A percentile compares a stretch with the other conserved stretches of the same genome.
Evolutionary conservation across 495 filamentous ascomycete genomes (phyloP).

Genomic region (Neurospora sp.): DNA sequence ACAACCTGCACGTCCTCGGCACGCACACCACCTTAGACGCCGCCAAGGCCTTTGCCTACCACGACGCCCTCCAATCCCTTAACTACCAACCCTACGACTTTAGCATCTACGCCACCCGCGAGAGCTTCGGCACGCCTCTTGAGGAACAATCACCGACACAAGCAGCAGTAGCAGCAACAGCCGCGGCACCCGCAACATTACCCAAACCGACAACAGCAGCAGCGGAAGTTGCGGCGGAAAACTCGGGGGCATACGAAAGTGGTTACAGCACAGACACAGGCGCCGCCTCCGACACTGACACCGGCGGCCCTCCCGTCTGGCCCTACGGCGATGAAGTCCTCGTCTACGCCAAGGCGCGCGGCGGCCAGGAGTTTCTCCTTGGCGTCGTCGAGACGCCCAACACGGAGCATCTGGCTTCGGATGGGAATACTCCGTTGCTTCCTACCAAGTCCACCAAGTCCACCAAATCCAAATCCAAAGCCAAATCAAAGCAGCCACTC

Average conservation of each 20-base stretch:
- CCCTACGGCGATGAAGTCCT: conserved; percentile 27
- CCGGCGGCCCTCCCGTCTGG: conserved; percentile 14
- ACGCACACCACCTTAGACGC: conserved; percentile 26
- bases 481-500: background rate
- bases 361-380: conserved; percentile 28
- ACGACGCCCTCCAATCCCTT: conserved; percentile 15
- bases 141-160: background rate
- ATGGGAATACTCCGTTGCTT: background rate
- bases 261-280: background rate
- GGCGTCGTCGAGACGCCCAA: conserved; percentile 31
- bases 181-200: background rate
- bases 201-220: background rate
- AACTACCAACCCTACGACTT: conserved; percentile 32
- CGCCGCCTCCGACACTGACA: background rate
- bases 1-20: conserved; percentile 24
- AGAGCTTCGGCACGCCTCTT: background rate
- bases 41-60: conserved; percentile 24
- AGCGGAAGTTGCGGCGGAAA: background rate
- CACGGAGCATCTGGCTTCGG: conserved; percentile 3
- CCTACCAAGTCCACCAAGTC: no score
- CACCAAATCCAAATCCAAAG: background rate
- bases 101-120: conserved; percentile 12
- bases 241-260: background rate
- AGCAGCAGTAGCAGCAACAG: background rate
- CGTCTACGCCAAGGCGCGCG: conserved; percentile 24